Evolutionary conservation across 108 stramenopile species (phyloP), one percentile per base, ranked within the genome.

Genomic region (Conticribra weissflogii): DNA sequence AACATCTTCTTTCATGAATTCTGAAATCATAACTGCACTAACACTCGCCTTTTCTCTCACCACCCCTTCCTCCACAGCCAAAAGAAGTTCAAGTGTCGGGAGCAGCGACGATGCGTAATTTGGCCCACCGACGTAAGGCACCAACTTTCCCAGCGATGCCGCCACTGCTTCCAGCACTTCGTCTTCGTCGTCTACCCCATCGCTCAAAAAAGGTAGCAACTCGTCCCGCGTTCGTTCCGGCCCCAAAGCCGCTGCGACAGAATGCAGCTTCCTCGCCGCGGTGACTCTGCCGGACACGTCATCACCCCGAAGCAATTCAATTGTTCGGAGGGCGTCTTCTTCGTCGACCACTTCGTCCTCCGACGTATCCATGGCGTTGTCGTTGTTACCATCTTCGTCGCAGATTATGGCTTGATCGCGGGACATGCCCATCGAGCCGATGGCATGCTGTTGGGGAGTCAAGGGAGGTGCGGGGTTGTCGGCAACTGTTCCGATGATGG

Each of bases 111-210:
- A 57, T 1, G 83, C 85, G 57, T 88, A 71, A 9, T 47, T 59
- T 8, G 71, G 34, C 1, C 89, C 89, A n/a, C 94, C 94, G 4
- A 92, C 89, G 49, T 83, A 72, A 0, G 79, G 73, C 4, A 90
- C 61, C 61, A 95, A 68, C 17, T 85, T 77, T 2, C 89, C 84
- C 15, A 95, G 61, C 9, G 88, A 87, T 18, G 55, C 55, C 24
- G 91, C 91, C 32, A 95, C 59, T 19, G 86, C 89, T 47, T 83
- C 66, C 24, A 95, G 59, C 4, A 95, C 94, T 58, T 88, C 86
- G 71, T 95, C 94, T 65, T 95, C 94, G 56, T 95, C 94, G 59
- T 95, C 94, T 5, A 89, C 68, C 2, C 85, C 86, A 45, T 95
- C 94, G n/a, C 85, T 73, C 18, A 95, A 51, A 60, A 92, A 95